Percentiles rank a stretch among this genome's conserved stretches.
phyloP scores from a whole-genome alignment of 306 rosid genomes.

The Begonia loranthoides region DNA sequence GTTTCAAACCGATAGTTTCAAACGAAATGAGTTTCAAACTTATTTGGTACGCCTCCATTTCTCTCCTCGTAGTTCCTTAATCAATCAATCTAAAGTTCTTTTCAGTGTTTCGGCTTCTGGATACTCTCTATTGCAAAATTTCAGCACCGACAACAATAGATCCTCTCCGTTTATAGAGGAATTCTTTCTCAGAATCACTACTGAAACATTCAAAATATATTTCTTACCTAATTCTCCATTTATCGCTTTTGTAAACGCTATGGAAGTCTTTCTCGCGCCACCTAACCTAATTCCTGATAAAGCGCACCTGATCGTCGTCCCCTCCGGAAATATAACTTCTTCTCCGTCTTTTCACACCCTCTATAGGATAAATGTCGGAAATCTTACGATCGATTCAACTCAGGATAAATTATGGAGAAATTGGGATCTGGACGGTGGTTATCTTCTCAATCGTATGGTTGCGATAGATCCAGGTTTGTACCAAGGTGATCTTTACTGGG shows the following conservation, averaged over 20 bases:
- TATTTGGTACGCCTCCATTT: conserved; percentile 37
- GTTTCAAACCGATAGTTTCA: no score
- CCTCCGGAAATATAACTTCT: background rate
- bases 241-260: conserved; percentile 41
- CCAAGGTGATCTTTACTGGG: background rate
- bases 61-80: conserved; percentile 16
- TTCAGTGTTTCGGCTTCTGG: conserved; percentile 25
- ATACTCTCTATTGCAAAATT: conserved; percentile 18
- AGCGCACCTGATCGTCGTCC: background rate
- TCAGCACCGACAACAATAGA: conserved; percentile 5
- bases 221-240: conserved; percentile 22
- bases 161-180: conserved; percentile 16
- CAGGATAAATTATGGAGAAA: conserved; percentile 10
- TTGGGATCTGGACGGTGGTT: conserved; percentile 10
- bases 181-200: conserved; percentile 9
- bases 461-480: background rate
- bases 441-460: background rate
- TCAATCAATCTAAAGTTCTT: conserved; percentile 14
- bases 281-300: background rate
- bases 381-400: background rate
- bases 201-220: conserved; percentile 7
- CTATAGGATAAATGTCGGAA: conserved; percentile 36
- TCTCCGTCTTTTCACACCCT: conserved; percentile 8
- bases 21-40: no score
- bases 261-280: conserved; percentile 30